Percentiles rank a stretch among this genome's conserved stretches.
These are phyloP conservation scores for Calvatia gigantea DNA, from an alignment of 768 basidiomycete species.

Conservation along the genomic window DNA sequence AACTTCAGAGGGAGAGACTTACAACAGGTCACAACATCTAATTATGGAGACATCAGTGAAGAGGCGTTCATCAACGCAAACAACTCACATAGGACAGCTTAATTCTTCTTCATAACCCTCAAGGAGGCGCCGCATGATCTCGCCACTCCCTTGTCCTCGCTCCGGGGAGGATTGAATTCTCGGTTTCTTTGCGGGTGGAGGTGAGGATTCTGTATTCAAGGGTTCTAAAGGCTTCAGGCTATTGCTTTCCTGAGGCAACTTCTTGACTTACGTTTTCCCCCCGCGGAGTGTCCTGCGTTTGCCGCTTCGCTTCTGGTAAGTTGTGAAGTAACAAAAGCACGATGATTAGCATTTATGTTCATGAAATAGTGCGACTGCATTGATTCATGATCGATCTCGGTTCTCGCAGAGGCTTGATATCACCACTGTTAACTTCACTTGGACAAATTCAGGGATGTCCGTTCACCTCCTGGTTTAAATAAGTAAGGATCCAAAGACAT, in stretches of 20 bases:
- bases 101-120: constrained; percentile 60
- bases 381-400: background rate
- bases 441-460: background rate
- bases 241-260: background rate
- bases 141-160: constrained; percentile 39
- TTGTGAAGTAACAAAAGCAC: no score
- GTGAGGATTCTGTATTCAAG: constrained; percentile 4
- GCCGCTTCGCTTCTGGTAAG: background rate
- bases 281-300: background rate
- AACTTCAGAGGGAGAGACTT: constrained; percentile 21
- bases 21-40: constrained; percentile 76
- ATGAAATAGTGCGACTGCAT: background rate
- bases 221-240: background rate
- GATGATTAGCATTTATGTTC: background rate
- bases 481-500: background rate
- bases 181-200: constrained; percentile 15
- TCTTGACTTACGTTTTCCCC: background rate
- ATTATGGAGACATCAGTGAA: constrained; percentile 12
- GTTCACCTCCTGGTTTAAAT: constrained; percentile 6
- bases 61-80: background rate
- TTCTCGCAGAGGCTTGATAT: background rate
- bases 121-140: constrained; percentile 26
- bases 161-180: constrained; percentile 10
- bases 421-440: background rate
- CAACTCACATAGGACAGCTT: constrained; percentile 67